Conservation (phyloP, 768 basidiomycete species). For the Calocera cornea region DNA sequence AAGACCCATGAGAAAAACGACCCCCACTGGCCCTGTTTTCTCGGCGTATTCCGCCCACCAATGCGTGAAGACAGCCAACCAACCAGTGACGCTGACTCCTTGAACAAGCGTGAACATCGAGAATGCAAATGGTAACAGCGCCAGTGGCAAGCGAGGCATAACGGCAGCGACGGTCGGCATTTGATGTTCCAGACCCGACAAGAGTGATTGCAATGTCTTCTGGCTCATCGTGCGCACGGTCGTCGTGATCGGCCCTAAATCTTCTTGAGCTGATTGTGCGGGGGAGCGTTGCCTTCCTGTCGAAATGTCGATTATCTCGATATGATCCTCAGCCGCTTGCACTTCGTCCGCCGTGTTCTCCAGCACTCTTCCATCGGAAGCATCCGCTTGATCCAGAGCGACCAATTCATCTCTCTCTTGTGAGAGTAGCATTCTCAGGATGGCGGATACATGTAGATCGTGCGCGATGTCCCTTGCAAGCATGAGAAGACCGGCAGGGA, state of each 20-base stretch:
- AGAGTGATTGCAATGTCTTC: background rate
- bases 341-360: background rate
- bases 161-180: slow-evolving; percentile 64
- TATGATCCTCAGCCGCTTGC: background rate
- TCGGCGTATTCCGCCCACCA: slow-evolving; percentile 45
- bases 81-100: slow-evolving; percentile 64
- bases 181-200: slow-evolving; percentile 10
- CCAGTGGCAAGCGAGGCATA: slow-evolving; percentile 57
- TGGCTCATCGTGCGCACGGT: background rate
- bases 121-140: slow-evolving; percentile 81
- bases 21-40: slow-evolving; percentile 26
- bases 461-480: slow-evolving; percentile 25
- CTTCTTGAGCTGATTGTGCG: background rate
- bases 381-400: slow-evolving; percentile 8
- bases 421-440: background rate
- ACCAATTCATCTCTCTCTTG: slow-evolving; percentile 15
- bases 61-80: slow-evolving; percentile 68
- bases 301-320: background rate
- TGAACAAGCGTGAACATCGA: slow-evolving; percentile 91
- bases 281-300: background rate
- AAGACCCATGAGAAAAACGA: slow-evolving; percentile 41
- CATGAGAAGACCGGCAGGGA: slow-evolving; percentile 30
- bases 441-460: slow-evolving; percentile 13
- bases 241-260: background rate
- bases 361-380: background rate